Base-by-base conservation (phyloP, 305 asterid genomes). In the Fraxinus dipetala region DNA sequence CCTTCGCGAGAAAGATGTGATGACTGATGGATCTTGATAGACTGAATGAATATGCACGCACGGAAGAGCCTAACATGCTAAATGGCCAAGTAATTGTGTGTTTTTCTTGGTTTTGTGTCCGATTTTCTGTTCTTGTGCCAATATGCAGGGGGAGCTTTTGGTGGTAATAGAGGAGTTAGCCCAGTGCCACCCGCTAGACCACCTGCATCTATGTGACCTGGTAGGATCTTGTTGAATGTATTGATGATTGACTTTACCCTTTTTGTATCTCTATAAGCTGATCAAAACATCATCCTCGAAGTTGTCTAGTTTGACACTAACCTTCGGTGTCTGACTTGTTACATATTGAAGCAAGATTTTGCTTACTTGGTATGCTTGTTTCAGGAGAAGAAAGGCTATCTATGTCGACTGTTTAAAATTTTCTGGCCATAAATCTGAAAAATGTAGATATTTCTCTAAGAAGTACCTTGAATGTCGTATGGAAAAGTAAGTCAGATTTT, bases 391-490 rank as follows among this genome's bases (percentile, higher is more conserved):
- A 93, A 94, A 87, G 94, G 28, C 28, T 26, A 92, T 5, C 28
- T 95, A 95, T 81, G 84, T 95, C 82, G 85, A 4, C 48, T 95
- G 98, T 87, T 89, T 94, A 74, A 94, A 94, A 88, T 76, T 91
- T 11, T 63, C 85, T 8, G 92, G 97, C 75, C 99, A 93, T 87
- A 89, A 93, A 82, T 94, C 99, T 6, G 96, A 94, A 45, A 87
- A 76, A 77, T 94, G 99, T 79, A 89, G 94, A 83, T 87, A 89
- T 75, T 90, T 95, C 85, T 93, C 99, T 2, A 92, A 87, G 82
- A 90, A 88, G 88, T 95, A 94, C 89, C 84, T 95, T 81, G 95
- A 95, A 79, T 95, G 99, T 80, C 97, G 97, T 4, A 95, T 95
- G 99, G n/a, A n/a, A n/a, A n/a, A n/a, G n/a, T n/a, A n/a, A n/a